A percentile compares a stretch with the other conserved stretches of the same genome.
Evolutionary conservation across 805 yeast species (phyloP).

Genomic region (Komagataella mondaviorum): DNA sequence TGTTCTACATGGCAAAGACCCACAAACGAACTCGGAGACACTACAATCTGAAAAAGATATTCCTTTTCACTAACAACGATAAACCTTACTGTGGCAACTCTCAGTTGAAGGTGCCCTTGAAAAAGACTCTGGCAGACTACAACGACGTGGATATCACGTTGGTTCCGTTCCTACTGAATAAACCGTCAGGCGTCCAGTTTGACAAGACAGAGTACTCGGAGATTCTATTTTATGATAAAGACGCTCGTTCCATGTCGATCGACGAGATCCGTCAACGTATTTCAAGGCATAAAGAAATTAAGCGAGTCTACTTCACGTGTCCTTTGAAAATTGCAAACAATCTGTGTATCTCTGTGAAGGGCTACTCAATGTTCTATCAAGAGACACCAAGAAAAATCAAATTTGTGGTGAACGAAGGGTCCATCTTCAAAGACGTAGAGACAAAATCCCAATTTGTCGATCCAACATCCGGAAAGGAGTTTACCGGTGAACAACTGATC

Average conservation of each 20-base stretch:
- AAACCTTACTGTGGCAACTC: slow-evolving; percentile 38
- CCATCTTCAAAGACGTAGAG: slow-evolving; percentile 36
- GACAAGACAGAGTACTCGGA: slow-evolving; percentile 38
- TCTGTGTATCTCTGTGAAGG: slow-evolving; percentile 54
- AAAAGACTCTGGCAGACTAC: slow-evolving; percentile 47
- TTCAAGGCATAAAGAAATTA: slow-evolving; percentile 43
- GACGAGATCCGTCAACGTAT: slow-evolving; percentile 11
- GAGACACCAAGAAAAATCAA: slow-evolving; percentile 36
- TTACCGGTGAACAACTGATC: slow-evolving; percentile 17
- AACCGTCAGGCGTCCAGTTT: slow-evolving; percentile 19
- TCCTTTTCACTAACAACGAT: slow-evolving; percentile 68
- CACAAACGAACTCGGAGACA: slow-evolving; percentile 21
- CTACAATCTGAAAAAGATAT: slow-evolving; percentile 44
- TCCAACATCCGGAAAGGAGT: slow-evolving; percentile 28
- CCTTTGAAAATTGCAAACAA: slow-evolving; percentile 42
- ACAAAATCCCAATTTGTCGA: slow-evolving; percentile 25
- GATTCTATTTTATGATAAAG: slow-evolving; percentile 21
- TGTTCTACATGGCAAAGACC: slow-evolving; percentile 35
- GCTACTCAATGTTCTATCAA: slow-evolving; percentile 48
- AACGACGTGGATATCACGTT: slow-evolving; percentile 39
- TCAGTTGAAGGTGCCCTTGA: slow-evolving; percentile 29
- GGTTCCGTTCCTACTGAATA: slow-evolving; percentile 47
- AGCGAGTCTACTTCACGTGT: slow-evolving; percentile 48
- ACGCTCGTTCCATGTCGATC: background rate
- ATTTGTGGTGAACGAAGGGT: slow-evolving; percentile 40